phyloP scores from a whole-genome alignment of 164 flowering plant species.

The Vitis cinerea region DNA sequence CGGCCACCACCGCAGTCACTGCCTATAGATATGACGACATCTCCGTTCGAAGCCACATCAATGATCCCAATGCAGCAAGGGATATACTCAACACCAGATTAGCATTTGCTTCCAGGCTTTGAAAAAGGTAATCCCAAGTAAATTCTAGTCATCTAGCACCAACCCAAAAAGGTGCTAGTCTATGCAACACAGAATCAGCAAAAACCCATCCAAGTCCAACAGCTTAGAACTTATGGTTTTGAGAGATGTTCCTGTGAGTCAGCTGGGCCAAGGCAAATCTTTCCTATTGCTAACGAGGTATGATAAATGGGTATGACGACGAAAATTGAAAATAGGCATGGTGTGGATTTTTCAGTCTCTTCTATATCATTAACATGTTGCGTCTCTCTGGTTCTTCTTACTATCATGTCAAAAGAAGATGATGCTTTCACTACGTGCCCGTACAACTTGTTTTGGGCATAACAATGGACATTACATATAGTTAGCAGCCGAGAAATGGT shows the following conservation, averaged over 20 bases:
- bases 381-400: too few species aligned
- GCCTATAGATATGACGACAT: too few species aligned
- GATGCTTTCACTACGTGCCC: background rate
- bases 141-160: conserved; percentile 98
- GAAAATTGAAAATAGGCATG: too few species aligned
- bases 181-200: conserved; percentile 94
- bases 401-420: conserved; percentile 13
- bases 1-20: too few species aligned
- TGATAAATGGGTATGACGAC: too few species aligned
- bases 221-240: conserved; percentile 96
- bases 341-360: too few species aligned
- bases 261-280: conserved; percentile 85
- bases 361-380: too few species aligned
- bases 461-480: conserved; percentile 52
- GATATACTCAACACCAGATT: conserved; percentile 92
- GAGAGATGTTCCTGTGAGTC: conserved; percentile 96
- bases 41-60: conserved; percentile 86
- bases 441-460: conserved; percentile 24
- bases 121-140: conserved; percentile 93
- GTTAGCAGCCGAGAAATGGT: conserved; percentile 34
- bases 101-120: conserved; percentile 97
- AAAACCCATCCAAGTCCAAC: conserved; percentile 99
- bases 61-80: conserved; percentile 92
- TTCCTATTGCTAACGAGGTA: too few species aligned
- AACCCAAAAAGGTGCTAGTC: conserved; percentile 96